Percentiles rank a stretch among this genome's conserved stretches.
Conservation (phyloP, 495 filamentous ascomycete genomes). For the Penicillium odoratum region DNA sequence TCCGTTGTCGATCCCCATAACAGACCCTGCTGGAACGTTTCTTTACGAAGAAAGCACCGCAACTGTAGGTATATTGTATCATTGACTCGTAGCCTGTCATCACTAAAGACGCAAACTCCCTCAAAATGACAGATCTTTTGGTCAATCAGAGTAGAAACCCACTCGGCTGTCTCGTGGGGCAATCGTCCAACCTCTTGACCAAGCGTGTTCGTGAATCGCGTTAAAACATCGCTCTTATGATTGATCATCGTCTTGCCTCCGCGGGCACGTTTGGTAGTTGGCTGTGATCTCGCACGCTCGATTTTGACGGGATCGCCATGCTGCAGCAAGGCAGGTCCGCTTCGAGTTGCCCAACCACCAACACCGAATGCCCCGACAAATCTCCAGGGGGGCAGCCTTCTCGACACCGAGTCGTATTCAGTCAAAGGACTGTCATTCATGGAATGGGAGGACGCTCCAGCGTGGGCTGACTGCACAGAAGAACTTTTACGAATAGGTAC, state of each 20-base stretch:
- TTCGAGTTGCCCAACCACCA: conserved; percentile 88
- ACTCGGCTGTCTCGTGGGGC: conserved; percentile 87
- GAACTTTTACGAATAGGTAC: conserved; percentile 7
- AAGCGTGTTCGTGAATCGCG: conserved; percentile 81
- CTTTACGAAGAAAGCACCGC: conserved; percentile 70
- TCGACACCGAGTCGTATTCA: conserved; percentile 18
- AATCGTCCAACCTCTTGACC: conserved; percentile 87
- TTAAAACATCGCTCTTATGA: conserved; percentile 76
- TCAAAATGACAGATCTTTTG: conserved; percentile 88
- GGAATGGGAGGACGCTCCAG: not conserved
- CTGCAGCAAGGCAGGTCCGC: conserved; percentile 68
- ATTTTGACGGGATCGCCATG: conserved; percentile 81
- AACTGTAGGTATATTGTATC: conserved; percentile 92
- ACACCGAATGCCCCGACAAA: conserved; percentile 94
- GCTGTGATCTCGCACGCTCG: conserved; percentile 76
- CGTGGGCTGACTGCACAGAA: not conserved
- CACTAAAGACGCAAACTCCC: conserved; percentile 85
- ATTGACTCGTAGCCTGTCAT: conserved; percentile 80
- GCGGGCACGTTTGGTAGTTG: conserved; percentile 52
- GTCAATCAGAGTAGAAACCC: conserved; percentile 91
- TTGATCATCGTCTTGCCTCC: conserved; percentile 51
- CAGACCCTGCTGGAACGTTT: conserved; percentile 65
- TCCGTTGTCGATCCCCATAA: conserved; percentile 54
- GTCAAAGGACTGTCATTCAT: conserved; percentile 1
- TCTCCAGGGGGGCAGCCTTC: conserved; percentile 59